Percentiles rank a stretch among this genome's conserved stretches.
Evolutionary conservation across 352 stramenopile genomes (phyloP).

Genomic region (Aphanomyces astaci): DNA sequence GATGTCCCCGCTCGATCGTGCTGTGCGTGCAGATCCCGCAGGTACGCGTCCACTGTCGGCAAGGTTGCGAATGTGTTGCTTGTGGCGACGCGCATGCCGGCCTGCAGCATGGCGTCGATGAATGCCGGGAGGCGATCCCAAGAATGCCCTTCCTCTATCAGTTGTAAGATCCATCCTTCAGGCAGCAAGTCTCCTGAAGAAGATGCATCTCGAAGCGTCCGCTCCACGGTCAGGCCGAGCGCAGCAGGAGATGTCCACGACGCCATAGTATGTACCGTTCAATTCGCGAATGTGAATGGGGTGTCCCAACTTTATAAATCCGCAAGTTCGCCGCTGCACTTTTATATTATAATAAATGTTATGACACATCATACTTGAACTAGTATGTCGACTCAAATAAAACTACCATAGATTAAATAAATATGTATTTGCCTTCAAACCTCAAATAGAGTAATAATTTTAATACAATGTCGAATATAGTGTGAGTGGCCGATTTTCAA

Average conservation of each 20-base stretch:
- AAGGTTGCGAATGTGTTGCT: background rate
- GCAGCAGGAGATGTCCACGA: background rate
- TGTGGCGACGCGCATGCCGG: conserved; percentile 23
- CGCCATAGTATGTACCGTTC: background rate
- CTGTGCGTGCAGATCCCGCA: conserved; percentile 9
- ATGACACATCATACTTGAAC: too few relatives aligned
- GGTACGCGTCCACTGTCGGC: conserved; percentile 9
- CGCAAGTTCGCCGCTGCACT: too few relatives aligned
- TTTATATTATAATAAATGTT: too few relatives aligned
- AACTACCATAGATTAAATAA: too few relatives aligned
- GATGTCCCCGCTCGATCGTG: background rate
- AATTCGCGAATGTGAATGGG: background rate
- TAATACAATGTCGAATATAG: background rate
- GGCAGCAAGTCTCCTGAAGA: background rate
- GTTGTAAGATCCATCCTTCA: conserved; percentile 12
- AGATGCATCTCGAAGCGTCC: background rate
- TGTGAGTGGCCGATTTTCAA: too few relatives aligned
- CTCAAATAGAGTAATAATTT: too few relatives aligned
- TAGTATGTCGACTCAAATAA: too few relatives aligned
- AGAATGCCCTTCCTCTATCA: conserved; percentile 12
- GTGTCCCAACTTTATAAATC: too few relatives aligned
- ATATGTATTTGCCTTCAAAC: too few relatives aligned
- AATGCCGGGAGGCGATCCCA: conserved; percentile 31
- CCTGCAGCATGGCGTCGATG: conserved; percentile 49
- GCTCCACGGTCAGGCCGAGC: background rate